A percentile compares a stretch with the other conserved stretches of the same genome.
Conservation (phyloP, 257 asterid genomes). For the Primulina tabacum region DNA sequence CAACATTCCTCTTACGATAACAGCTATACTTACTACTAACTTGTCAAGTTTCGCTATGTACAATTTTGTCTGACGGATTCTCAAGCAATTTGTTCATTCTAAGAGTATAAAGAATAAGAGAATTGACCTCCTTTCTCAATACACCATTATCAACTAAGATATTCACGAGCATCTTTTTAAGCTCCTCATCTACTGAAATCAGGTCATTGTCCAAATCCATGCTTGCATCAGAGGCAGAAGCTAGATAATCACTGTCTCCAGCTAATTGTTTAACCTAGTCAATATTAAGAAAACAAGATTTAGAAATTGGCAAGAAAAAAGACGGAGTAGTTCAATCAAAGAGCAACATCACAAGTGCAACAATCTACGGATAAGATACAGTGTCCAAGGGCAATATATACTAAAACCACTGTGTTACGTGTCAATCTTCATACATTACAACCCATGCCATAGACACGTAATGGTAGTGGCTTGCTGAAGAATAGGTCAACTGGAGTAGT, state of each 20-base stretch:
- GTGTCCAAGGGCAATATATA: too few species aligned
- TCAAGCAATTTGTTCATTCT: slow-evolving; percentile 39
- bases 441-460: too few species aligned
- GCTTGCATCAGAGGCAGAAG: slow-evolving; percentile 31
- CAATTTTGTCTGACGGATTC: slow-evolving; percentile 38
- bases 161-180: slow-evolving; percentile 49
- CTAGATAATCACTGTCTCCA: slow-evolving; percentile 32
- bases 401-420: too few species aligned
- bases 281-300: slow-evolving; percentile 6
- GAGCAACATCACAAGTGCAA: background rate
- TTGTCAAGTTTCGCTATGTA: slow-evolving; percentile 37
- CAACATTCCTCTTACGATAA: slow-evolving; percentile 36
- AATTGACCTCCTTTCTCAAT: slow-evolving; percentile 72
- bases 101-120: slow-evolving; percentile 43
- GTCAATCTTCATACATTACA: too few species aligned
- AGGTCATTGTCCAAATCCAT: slow-evolving; percentile 25
- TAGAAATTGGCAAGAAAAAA: slow-evolving; percentile 5
- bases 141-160: slow-evolving; percentile 58
- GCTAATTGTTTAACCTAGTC: slow-evolving; percentile 50
- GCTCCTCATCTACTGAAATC: slow-evolving; percentile 39
- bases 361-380: background rate
- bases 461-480: too few species aligned
- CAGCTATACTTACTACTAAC: slow-evolving; percentile 18
- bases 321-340: background rate
- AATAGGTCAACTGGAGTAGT: too few species aligned